These are phyloP conservation scores for Acorus calamus DNA, from an alignment of 106 monocot species.

Conservation along the genomic window DNA sequence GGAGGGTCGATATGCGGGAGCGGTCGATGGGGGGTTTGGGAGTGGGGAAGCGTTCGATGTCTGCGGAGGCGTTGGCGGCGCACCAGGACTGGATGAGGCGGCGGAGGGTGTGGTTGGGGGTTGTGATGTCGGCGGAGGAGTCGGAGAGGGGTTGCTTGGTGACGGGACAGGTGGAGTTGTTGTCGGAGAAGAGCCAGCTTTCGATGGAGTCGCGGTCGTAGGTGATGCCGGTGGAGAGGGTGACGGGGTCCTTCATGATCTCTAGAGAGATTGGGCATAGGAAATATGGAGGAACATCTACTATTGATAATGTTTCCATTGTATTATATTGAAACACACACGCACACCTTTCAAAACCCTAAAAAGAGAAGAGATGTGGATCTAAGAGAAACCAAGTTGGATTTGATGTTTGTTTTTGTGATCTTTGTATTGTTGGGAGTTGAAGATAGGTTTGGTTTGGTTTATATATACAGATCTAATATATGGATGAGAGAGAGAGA, in stretches of 20 bases:
- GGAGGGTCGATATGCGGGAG: constrained; percentile 22
- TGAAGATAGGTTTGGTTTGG: too few relatives aligned
- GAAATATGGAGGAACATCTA: constrained; percentile 54
- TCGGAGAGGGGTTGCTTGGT: constrained; percentile 37
- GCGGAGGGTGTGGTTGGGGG: background rate
- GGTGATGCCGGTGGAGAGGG: constrained; percentile 71
- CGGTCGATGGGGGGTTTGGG: constrained; percentile 29
- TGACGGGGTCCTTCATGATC: constrained; percentile 80
- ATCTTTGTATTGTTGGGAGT: too few relatives aligned
- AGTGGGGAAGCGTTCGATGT: constrained; percentile 50
- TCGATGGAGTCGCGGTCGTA: constrained; percentile 80
- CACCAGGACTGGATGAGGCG: constrained; percentile 61
- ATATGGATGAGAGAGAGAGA: too few relatives aligned
- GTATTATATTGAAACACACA: too few relatives aligned
- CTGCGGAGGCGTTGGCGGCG: constrained; percentile 29
- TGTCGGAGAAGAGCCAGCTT: constrained; percentile 50
- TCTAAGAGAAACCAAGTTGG: too few relatives aligned
- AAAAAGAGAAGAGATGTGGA: too few relatives aligned
- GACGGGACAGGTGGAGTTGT: constrained; percentile 39
- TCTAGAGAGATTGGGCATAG: constrained; percentile 75
- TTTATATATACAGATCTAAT: too few relatives aligned
- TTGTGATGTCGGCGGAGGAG: constrained; percentile 19
- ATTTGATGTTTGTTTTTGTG: too few relatives aligned
- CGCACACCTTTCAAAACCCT: too few relatives aligned
- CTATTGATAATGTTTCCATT: background rate